phyloP scores from a whole-genome alignment of 345 rosid genomes.

The Microthlaspi erraticum region DNA sequence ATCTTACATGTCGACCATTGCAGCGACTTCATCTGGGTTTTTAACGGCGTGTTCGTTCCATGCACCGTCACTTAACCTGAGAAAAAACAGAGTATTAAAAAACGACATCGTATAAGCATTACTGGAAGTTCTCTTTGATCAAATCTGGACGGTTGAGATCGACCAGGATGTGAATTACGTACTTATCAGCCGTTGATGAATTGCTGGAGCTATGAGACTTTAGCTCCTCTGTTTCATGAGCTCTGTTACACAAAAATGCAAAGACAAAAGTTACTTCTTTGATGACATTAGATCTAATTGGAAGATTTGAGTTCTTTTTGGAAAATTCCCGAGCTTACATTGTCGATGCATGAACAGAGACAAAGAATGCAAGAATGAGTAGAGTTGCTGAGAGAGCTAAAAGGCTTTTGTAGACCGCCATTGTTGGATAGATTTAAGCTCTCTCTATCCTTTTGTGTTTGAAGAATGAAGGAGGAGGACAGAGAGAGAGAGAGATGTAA shows the following conservation, averaged over 20 bases:
- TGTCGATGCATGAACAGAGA: conserved; percentile 46
- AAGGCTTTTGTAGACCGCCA: conserved; percentile 58
- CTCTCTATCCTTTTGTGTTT: conserved; percentile 29
- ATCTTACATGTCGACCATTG: conserved; percentile 75
- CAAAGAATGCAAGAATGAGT: conserved; percentile 45
- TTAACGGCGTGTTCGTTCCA: conserved; percentile 69
- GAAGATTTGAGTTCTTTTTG: neutral
- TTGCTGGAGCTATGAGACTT: conserved; percentile 30
- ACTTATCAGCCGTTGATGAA: conserved; percentile 39
- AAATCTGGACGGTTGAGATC: conserved; percentile 29
- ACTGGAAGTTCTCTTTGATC: neutral
- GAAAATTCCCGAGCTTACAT: conserved; percentile 25
- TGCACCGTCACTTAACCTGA: conserved; percentile 46
- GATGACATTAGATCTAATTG: neutral
- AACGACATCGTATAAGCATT: conserved; percentile 2
- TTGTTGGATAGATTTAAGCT: conserved; percentile 38
- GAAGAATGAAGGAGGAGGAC: conserved; percentile 2
- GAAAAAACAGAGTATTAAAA: neutral
- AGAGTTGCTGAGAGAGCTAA: conserved; percentile 47
- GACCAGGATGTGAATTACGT: neutral
- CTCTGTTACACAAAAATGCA: conserved; percentile 30
- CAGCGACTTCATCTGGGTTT: conserved; percentile 71
- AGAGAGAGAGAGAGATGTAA: conserved; percentile 32
- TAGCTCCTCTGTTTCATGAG: conserved; percentile 41
- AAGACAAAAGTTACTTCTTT: conserved; percentile 1